Evolutionary conservation across 1,284 basidiomycete species (phyloP).

Genomic region (Thelephora terrestris): DNA sequence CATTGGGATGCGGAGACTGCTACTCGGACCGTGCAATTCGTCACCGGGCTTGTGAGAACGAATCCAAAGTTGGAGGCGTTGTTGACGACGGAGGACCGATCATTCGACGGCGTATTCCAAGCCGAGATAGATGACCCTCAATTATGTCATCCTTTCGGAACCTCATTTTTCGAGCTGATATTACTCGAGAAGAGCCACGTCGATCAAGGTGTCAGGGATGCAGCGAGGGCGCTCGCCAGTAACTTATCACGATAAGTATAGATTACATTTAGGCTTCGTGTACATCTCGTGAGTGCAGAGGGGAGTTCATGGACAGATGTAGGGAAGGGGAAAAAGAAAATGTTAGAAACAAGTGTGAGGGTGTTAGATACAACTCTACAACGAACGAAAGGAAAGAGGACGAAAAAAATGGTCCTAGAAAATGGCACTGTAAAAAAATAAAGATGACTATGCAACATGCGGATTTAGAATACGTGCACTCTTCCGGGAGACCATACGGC

Average conservation of each 20-base stretch:
- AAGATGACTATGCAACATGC: too few species aligned
- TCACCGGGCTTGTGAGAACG: slow-evolving; percentile 60
- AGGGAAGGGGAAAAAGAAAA: not conserved
- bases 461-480: not conserved
- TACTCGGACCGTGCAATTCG: slow-evolving; percentile 63
- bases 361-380: not conserved
- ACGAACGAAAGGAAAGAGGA: not conserved
- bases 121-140: slow-evolving; percentile 83
- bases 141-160: slow-evolving; percentile 62
- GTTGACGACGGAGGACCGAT: slow-evolving; percentile 79
- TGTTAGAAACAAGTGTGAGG: not conserved
- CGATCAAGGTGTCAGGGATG: slow-evolving; percentile 47
- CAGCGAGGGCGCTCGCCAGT: slow-evolving; percentile 14
- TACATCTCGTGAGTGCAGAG: slow-evolving; percentile 10
- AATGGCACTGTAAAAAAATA: not conserved
- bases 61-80: slow-evolving; percentile 79
- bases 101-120: slow-evolving; percentile 72
- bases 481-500: not conserved
- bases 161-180: slow-evolving; percentile 62
- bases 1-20: slow-evolving; percentile 68
- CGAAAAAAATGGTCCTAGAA: slow-evolving; percentile 2
- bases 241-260: slow-evolving; percentile 6
- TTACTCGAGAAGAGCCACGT: slow-evolving; percentile 48
- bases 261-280: slow-evolving; percentile 13
- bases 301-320: not conserved